These are phyloP conservation scores for Pestalotiopsis sp. DNA, from an alignment of 2,329 filamentous ascomycete species.

Conservation along the genomic window DNA sequence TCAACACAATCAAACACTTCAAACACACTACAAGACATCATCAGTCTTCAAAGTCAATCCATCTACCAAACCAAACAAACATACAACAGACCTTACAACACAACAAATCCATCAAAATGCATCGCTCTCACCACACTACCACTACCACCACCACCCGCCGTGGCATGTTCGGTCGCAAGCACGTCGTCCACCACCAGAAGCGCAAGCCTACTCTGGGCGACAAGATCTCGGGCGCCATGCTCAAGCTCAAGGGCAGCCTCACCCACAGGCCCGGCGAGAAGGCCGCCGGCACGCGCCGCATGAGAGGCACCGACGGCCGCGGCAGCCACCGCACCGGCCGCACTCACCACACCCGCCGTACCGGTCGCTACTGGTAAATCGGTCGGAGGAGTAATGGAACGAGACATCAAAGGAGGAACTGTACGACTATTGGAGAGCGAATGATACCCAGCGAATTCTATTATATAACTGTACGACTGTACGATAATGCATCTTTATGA, in stretches of 20 bases:
- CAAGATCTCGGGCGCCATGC: constrained; percentile 74
- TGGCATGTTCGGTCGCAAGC: constrained; percentile 41
- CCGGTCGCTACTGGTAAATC: constrained; percentile 5
- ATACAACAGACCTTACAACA: constrained; percentile 8
- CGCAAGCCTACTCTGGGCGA: constrained; percentile 70
- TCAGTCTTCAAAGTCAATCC: neutral
- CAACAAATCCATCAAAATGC: constrained; percentile 29
- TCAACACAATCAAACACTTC: neutral
- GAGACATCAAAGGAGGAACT: neutral
- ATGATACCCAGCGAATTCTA: neutral
- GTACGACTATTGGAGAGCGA: neutral
- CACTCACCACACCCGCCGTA: neutral
- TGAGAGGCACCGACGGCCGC: constrained; percentile 73
- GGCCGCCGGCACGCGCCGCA: constrained; percentile 72
- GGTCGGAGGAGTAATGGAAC: neutral
- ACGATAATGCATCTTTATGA: neutral
- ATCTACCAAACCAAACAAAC: constrained; percentile 7
- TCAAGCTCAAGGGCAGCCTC: constrained; percentile 70
- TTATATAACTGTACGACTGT: neutral
- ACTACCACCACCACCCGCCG: constrained; percentile 42
- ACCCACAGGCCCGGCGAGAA: constrained; percentile 71
- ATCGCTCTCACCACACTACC: constrained; percentile 36
- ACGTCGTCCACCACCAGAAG: constrained; percentile 60
- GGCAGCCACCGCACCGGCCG: constrained; percentile 42
- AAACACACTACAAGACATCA: constrained; percentile 1